Evolutionary conservation across 164 flowering plant genomes (phyloP).

Genomic region (Euptelea pleiosperma): DNA sequence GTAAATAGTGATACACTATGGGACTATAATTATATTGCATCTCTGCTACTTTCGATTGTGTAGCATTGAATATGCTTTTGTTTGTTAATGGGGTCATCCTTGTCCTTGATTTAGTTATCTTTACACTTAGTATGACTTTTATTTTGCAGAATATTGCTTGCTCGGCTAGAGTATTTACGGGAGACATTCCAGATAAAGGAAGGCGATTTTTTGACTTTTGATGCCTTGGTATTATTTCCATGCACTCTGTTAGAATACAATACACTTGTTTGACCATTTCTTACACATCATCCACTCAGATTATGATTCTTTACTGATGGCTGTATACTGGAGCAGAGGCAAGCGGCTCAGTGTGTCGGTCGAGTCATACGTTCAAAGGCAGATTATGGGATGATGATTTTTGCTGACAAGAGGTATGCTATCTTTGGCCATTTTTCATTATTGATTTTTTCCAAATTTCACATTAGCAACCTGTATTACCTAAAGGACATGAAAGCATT

Average conservation of each 20-base stretch:
- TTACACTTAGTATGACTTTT: neutral
- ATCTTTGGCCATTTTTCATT: neutral
- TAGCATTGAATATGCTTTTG: too few relatives aligned
- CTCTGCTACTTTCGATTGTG: too few relatives aligned
- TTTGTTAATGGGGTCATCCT: too few relatives aligned
- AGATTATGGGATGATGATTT: slow-evolving; percentile 99
- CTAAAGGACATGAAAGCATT: too few relatives aligned
- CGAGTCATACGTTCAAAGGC: slow-evolving; percentile 97
- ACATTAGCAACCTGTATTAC: too few relatives aligned
- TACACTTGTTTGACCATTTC: neutral
- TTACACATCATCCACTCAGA: neutral
- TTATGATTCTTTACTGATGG: slow-evolving; percentile 8
- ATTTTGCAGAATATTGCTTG: slow-evolving; percentile 76
- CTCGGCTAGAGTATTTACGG: slow-evolving; percentile 86
- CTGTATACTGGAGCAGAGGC: slow-evolving; percentile 58
- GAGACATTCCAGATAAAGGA: slow-evolving; percentile 99
- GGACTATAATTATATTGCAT: too few relatives aligned
- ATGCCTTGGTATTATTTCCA: slow-evolving; percentile 75
- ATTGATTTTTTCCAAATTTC: neutral
- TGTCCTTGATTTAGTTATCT: neutral
- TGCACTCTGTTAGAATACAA: neutral
- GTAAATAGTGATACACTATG: too few relatives aligned
- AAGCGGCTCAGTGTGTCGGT: slow-evolving; percentile 99
- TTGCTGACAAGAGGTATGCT: slow-evolving; percentile 93
- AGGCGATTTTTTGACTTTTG: slow-evolving; percentile 96